A percentile compares a stretch with the other conserved stretches of the same genome.
Conservation (phyloP, 2,329 filamentous ascomycete species). For the Alternaria triticimaculans region DNA sequence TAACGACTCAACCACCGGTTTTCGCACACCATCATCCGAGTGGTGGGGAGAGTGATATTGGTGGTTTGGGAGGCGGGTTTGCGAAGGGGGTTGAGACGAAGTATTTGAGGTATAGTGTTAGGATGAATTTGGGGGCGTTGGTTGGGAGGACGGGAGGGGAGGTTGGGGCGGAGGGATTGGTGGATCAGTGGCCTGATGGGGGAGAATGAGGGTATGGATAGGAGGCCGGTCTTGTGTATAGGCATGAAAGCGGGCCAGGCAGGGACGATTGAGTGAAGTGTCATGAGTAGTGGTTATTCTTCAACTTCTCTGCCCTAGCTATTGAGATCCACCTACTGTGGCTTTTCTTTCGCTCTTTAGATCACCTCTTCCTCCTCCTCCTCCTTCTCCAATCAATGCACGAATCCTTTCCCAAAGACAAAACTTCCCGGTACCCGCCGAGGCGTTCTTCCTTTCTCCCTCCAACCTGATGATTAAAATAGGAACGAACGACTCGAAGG, state of each 20-base stretch:
- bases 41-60: slow-evolving; percentile 41
- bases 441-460: background rate
- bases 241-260: background rate
- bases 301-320: background rate
- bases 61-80: slow-evolving; percentile 40
- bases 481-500: slow-evolving; percentile 8
- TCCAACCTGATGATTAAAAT: slow-evolving; percentile 3
- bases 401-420: background rate
- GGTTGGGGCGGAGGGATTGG: slow-evolving; percentile 14
- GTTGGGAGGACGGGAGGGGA: slow-evolving; percentile 25
- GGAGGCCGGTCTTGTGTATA: background rate
- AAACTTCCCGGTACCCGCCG: background rate
- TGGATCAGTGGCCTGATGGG: slow-evolving; percentile 41
- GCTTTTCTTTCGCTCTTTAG: background rate
- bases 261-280: background rate
- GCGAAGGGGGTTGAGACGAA: slow-evolving; percentile 40
- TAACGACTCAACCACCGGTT: slow-evolving; percentile 37
- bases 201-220: background rate
- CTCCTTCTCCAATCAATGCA: background rate
- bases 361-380: background rate
- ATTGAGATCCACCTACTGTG: background rate
- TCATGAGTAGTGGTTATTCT: background rate
- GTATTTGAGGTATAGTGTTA: slow-evolving; percentile 40
- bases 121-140: slow-evolving; percentile 41
- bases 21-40: slow-evolving; percentile 42